Conservation (phyloP, 2,329 filamentous ascomycete species). For the Fusarium nanum region DNA sequence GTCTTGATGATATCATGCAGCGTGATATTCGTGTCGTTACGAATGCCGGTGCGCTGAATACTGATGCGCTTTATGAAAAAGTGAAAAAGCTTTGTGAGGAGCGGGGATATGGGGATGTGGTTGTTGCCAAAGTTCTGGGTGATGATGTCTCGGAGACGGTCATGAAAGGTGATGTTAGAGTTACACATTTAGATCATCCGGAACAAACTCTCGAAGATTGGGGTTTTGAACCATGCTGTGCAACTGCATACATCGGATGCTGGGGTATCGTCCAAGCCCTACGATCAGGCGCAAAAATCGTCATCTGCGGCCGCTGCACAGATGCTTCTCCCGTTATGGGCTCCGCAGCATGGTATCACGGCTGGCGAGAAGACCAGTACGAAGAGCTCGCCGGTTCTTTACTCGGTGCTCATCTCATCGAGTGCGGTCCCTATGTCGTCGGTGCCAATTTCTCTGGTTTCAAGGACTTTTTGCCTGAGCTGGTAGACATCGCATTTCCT, state of each 20-base stretch:
- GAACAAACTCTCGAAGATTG: constrained; percentile 47
- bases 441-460: constrained; percentile 67
- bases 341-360: constrained; percentile 66
- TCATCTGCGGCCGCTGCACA: constrained; percentile 61
- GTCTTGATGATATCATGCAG: constrained; percentile 51
- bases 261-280: constrained; percentile 60
- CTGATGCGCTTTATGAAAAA: constrained; percentile 48
- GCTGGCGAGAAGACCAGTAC: constrained; percentile 61
- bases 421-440: constrained; percentile 65
- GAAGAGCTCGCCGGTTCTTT: constrained; percentile 63
- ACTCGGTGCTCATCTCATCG: constrained; percentile 65
- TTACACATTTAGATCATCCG: constrained; percentile 48
- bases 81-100: constrained; percentile 48
- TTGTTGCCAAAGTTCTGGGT: constrained; percentile 54
- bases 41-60: constrained; percentile 56
- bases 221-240: constrained; percentile 45
- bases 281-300: constrained; percentile 57
- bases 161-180: constrained; percentile 22
- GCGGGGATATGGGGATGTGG: constrained; percentile 45
- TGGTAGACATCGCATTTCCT: constrained; percentile 51
- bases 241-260: constrained; percentile 62
- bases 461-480: constrained; percentile 46
- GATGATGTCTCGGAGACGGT: constrained; percentile 53
- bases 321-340: constrained; percentile 66
- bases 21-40: constrained; percentile 53